Evolutionary conservation across 176 grass and related monocot genomes (phyloP).

Genomic region (Stipa capillata): DNA sequence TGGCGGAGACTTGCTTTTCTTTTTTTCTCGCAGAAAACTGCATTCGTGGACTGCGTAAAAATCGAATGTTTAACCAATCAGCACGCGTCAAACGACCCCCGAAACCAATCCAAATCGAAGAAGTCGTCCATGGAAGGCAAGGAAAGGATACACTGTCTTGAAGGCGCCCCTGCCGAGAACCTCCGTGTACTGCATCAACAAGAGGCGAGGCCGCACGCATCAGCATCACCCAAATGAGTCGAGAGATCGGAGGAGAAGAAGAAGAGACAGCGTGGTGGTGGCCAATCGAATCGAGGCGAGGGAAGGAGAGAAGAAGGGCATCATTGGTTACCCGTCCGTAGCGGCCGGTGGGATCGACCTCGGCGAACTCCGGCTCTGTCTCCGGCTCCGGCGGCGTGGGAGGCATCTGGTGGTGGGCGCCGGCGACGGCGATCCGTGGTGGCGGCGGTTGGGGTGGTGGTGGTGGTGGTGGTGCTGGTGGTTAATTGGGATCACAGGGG

Average conservation of each 20-base stretch:
- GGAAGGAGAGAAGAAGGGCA: too few relatives aligned
- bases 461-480: not conserved
- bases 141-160: slow-evolving; percentile 81
- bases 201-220: not conserved
- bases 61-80: not conserved
- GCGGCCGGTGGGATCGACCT: slow-evolving; percentile 70
- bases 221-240: not conserved
- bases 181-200: slow-evolving; percentile 54
- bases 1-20: too few relatives aligned
- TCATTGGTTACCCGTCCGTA: slow-evolving; percentile 63
- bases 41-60: not conserved
- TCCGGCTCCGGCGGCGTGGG: slow-evolving; percentile 21
- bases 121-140: not conserved
- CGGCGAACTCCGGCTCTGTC: slow-evolving; percentile 47
- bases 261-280: too few relatives aligned
- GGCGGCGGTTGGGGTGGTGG: too few relatives aligned
- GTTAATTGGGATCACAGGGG: slow-evolving; percentile 37
- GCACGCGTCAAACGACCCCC: not conserved
- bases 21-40: too few relatives aligned
- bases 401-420: too few relatives aligned
- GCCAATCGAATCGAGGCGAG: too few relatives aligned
- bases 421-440: too few relatives aligned
- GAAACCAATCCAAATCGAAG: not conserved
- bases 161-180: slow-evolving; percentile 68
- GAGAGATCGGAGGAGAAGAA: not conserved